A percentile compares a stretch with the other conserved stretches of the same genome.
These are phyloP conservation scores for Macrolepiota dolichaula DNA, from an alignment of 768 basidiomycete genomes.

Conservation along the genomic window DNA sequence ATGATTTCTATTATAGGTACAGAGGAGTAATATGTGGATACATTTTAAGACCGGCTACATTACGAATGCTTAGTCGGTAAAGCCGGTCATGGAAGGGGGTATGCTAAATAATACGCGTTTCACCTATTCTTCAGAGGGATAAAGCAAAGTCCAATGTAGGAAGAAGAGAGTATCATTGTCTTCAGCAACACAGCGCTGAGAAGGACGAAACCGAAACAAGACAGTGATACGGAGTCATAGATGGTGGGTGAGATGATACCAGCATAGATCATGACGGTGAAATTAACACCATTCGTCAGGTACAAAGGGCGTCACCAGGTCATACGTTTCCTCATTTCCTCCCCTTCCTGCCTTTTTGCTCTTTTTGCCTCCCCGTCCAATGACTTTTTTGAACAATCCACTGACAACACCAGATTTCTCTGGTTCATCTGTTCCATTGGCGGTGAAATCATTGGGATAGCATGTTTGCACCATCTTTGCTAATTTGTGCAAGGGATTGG, in stretches of 20 bases:
- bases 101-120: neutral
- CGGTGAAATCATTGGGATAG: constrained; percentile 47
- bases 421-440: constrained; percentile 23
- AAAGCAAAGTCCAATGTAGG: neutral
- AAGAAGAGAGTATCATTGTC: neutral
- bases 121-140: neutral
- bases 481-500: constrained; percentile 60
- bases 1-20: neutral
- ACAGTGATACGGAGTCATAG: neutral
- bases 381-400: constrained; percentile 59
- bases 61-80: neutral
- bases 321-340: constrained; percentile 81
- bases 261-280: neutral
- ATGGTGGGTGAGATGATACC: neutral
- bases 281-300: constrained; percentile 67
- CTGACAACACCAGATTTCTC: constrained; percentile 38
- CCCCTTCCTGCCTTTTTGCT: constrained; percentile 42
- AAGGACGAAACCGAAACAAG: neutral
- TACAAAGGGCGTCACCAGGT: constrained; percentile 80
- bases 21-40: neutral
- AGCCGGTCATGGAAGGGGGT: neutral
- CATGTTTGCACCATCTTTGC: constrained; percentile 67
- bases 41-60: neutral
- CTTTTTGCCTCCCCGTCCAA: constrained; percentile 44
- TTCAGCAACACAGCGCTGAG: neutral